phyloP scores from a whole-genome alignment of 345 rosid genomes.

The Chamaenerion angustifolium region DNA sequence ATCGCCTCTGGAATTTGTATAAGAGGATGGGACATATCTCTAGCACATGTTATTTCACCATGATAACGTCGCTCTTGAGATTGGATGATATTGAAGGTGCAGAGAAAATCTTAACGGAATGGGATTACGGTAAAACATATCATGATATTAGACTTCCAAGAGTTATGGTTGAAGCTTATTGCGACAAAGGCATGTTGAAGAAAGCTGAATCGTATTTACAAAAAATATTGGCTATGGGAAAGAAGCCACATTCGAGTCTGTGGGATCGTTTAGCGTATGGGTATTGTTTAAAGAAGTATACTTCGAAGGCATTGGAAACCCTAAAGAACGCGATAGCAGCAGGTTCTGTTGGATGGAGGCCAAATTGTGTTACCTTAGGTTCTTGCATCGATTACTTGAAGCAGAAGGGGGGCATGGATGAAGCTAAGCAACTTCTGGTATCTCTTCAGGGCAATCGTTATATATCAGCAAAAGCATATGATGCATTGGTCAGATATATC shows the following conservation, averaged over 20 bases:
- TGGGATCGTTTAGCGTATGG: constrained; percentile 6
- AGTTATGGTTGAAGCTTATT: constrained; percentile 30
- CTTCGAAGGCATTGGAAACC: constrained; percentile 9
- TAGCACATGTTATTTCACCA: constrained; percentile 30
- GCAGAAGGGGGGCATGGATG: constrained; percentile 10
- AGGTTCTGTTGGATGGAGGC: constrained; percentile 9
- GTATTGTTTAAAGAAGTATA: constrained; percentile 2
- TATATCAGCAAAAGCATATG: no score
- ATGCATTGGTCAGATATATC: no score
- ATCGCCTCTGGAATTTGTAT: constrained; percentile 38
- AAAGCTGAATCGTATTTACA: constrained; percentile 40
- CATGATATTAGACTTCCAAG: constrained; percentile 38
- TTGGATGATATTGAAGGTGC: constrained; percentile 40
- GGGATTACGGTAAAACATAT: constrained; percentile 22
- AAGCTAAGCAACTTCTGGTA: constrained; percentile 9
- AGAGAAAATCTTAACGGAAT: constrained; percentile 41
- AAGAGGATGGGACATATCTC: constrained; percentile 22
- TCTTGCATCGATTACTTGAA: constrained; percentile 17
- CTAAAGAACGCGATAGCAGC: constrained; percentile 8
- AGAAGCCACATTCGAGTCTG: not conserved
- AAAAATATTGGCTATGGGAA: constrained; percentile 6
- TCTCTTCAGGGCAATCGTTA: not conserved
- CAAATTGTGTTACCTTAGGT: constrained; percentile 3
- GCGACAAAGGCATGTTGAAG: constrained; percentile 29
- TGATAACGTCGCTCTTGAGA: constrained; percentile 41